Conservation (phyloP, 192 early-diverging fungal genomes). For the Backusella circina region DNA sequence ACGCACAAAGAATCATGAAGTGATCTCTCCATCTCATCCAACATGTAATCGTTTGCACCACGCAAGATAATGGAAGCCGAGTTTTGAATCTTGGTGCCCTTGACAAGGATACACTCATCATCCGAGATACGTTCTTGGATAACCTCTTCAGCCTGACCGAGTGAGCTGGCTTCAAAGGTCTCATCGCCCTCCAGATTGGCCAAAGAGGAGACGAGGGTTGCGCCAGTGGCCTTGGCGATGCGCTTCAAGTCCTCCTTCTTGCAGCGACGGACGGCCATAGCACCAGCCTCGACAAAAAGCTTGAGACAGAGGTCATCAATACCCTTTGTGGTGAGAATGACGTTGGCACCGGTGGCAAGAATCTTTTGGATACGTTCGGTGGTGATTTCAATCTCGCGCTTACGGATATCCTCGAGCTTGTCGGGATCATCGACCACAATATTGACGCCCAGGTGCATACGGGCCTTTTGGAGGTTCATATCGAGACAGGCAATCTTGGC, state of each 20-base stretch:
- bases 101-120: slow-evolving; percentile 96
- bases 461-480: slow-evolving; percentile 97
- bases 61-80: slow-evolving; percentile 94
- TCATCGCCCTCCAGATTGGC: slow-evolving; percentile 98
- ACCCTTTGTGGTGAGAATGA: slow-evolving; percentile 96
- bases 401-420: slow-evolving; percentile 94
- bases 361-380: slow-evolving; percentile 96
- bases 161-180: slow-evolving; percentile 84
- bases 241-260: slow-evolving; percentile 97
- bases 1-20: slow-evolving; percentile 94
- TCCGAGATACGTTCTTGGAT: slow-evolving; percentile 98
- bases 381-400: slow-evolving; percentile 84
- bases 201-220: slow-evolving; percentile 88
- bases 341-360: slow-evolving; percentile 92
- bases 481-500: slow-evolving; percentile 98
- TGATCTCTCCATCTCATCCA: slow-evolving; percentile 99
- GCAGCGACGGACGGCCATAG: slow-evolving; percentile 93
- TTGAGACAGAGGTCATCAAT: slow-evolving; percentile 99
- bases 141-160: slow-evolving; percentile 95
- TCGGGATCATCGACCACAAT: slow-evolving; percentile 98
- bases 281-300: slow-evolving; percentile 96
- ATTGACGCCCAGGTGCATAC: slow-evolving; percentile 97
- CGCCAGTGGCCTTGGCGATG: slow-evolving; percentile 97
- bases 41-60: slow-evolving; percentile 98
- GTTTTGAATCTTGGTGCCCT: slow-evolving; percentile 84